phyloP scores from a whole-genome alignment of 768 basidiomycete genomes.

The Panaeolus cyanescens region DNA sequence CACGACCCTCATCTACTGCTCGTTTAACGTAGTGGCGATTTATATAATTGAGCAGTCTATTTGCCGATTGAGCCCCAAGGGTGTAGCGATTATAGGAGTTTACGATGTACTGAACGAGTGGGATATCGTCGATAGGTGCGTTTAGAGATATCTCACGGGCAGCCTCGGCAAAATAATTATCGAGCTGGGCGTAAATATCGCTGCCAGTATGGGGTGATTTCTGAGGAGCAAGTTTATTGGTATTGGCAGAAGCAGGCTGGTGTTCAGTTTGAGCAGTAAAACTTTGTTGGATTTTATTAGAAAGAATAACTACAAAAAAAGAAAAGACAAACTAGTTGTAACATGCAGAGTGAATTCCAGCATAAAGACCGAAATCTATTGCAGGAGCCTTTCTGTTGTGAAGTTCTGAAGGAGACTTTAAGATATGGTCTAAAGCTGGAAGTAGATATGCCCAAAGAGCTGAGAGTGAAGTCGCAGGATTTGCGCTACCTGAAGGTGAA shows the following conservation, averaged over 20 bases:
- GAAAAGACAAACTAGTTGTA: constrained; percentile 64
- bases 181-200: constrained; percentile 74
- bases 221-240: constrained; percentile 8
- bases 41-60: constrained; percentile 78
- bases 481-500: constrained; percentile 64
- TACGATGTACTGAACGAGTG: constrained; percentile 69
- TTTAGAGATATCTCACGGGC: constrained; percentile 64
- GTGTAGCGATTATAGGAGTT: constrained; percentile 72
- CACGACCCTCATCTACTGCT: constrained; percentile 75
- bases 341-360: constrained; percentile 79
- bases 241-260: constrained; percentile 9
- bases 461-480: constrained; percentile 72
- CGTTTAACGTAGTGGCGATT: constrained; percentile 79
- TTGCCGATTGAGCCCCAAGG: constrained; percentile 65
- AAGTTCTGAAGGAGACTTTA: constrained; percentile 66
- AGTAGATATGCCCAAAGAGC: constrained; percentile 75
- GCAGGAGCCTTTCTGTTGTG: constrained; percentile 61
- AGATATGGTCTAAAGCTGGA: constrained; percentile 77
- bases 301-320: constrained; percentile 4
- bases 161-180: constrained; percentile 66
- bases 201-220: constrained; percentile 45
- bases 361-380: constrained; percentile 71
- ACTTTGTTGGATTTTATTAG: constrained; percentile 20
- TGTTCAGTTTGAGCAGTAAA: constrained; percentile 61
- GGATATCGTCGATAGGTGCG: constrained; percentile 64